Evolutionary conservation across 225 moss, liverwort and hornwort species (phyloP).

Genomic region (Pseudisothecium myosuroides): DNA sequence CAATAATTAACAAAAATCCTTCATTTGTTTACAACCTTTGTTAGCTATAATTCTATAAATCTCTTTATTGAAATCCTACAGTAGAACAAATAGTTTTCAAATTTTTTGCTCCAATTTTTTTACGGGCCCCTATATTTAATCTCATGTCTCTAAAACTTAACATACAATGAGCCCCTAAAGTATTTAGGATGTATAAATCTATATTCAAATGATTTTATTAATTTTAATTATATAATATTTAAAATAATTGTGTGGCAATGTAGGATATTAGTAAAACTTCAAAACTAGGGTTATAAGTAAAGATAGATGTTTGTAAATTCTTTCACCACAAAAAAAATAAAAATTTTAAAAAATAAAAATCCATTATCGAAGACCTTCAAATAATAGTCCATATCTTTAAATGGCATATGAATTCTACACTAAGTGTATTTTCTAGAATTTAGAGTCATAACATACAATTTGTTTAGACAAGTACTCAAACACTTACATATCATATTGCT

Average conservation of each 20-base stretch:
- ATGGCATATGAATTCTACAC: background rate
- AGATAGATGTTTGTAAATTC: background rate
- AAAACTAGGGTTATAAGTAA: background rate
- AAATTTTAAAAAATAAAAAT: background rate
- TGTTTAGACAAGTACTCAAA: background rate
- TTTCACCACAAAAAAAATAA: background rate
- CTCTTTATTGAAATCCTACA: background rate
- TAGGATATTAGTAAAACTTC: background rate
- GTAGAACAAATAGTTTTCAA: background rate
- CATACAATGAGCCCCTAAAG: fast-evolving
- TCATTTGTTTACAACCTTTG: background rate
- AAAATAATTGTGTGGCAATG: background rate
- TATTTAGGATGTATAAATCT: background rate
- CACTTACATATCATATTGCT: background rate
- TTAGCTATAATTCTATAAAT: background rate
- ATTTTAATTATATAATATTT: background rate
- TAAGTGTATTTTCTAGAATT: fast-evolving
- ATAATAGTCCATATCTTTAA: background rate
- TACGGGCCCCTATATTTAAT: fast-evolving
- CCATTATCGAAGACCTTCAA: fast-evolving
- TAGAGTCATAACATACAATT: background rate
- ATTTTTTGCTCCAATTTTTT: background rate
- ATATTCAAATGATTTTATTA: background rate
- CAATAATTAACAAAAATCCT: background rate
- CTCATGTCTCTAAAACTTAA: background rate